Percentiles rank a stretch among this genome's conserved stretches.
Evolutionary conservation across 2,329 filamentous ascomycete species (phyloP).

Genomic region (Trichoderma afroharzianum): DNA sequence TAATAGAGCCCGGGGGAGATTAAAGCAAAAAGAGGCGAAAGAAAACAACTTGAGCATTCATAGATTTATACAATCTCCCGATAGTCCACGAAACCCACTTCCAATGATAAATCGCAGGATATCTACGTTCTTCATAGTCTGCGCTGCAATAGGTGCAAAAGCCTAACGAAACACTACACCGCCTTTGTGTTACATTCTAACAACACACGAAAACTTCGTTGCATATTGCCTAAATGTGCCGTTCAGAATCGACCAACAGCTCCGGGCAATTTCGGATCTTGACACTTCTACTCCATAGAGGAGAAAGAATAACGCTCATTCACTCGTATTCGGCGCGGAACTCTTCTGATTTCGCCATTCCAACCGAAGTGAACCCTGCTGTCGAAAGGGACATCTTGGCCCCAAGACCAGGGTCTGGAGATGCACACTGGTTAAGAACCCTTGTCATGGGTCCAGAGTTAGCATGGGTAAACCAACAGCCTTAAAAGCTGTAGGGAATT

Average conservation of each 20-base stretch:
- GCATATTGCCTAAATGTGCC: not conserved
- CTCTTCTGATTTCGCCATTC: not conserved
- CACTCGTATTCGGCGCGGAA: not conserved
- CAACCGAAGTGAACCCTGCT: not conserved
- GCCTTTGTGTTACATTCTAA: not conserved
- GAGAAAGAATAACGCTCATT: not conserved
- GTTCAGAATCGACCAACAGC: not conserved
- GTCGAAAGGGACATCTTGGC: not conserved
- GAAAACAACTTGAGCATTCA: not conserved
- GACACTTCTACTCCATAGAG: not conserved
- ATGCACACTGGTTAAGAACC: not conserved
- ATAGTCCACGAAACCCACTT: not conserved
- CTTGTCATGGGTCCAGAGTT: not conserved
- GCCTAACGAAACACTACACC: not conserved
- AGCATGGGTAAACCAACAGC: not conserved
- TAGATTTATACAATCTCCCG: not conserved
- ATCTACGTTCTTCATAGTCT: not conserved
- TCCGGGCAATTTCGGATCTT: not conserved
- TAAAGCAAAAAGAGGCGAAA: not conserved
- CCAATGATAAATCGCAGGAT: not conserved
- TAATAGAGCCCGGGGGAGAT: not conserved
- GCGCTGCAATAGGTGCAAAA: not conserved
- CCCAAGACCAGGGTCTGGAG: not conserved
- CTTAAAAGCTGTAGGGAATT: not conserved
- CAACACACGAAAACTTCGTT: not conserved